Conservation (phyloP, 2,329 filamentous ascomycete species). For the Arthrobotrys pseudoclavata region DNA sequence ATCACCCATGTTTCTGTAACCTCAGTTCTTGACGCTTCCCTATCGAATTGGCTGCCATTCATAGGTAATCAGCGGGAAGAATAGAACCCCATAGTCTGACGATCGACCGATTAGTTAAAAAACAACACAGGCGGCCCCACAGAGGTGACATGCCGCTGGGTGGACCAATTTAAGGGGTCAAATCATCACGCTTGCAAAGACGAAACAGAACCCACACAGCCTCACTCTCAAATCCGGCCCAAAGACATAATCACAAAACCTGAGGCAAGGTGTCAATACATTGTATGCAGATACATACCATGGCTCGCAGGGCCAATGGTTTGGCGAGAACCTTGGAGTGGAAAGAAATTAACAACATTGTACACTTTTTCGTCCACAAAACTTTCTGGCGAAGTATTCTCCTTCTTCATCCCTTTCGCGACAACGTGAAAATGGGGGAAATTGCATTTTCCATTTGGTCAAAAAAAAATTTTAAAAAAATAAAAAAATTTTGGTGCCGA, state of each 20-base stretch:
- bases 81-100: constrained; percentile 30
- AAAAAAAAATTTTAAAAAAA: constrained; percentile 8
- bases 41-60: not conserved
- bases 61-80: not conserved
- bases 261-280: constrained; percentile 25
- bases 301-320: constrained; percentile 21
- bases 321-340: constrained; percentile 25
- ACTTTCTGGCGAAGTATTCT: constrained; percentile 12
- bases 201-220: constrained; percentile 49
- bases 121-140: constrained; percentile 25
- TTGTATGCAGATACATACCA: too few species aligned
- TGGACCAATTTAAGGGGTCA: constrained; percentile 49
- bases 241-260: constrained; percentile 43
- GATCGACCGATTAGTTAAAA: constrained; percentile 49
- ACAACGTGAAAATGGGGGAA: constrained; percentile 15
- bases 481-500: too few species aligned
- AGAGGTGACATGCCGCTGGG: constrained; percentile 28
- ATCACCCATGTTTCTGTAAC: constrained; percentile 47
- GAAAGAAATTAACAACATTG: constrained; percentile 31
- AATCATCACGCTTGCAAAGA: constrained; percentile 19
- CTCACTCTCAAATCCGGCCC: constrained; percentile 15
- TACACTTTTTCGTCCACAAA: constrained; percentile 5
- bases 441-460: constrained; percentile 15
- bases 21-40: constrained; percentile 19
- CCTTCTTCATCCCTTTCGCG: not conserved